phyloP scores from a whole-genome alignment of 805 yeast genomes.

The Sugiyamaella floridensis region DNA sequence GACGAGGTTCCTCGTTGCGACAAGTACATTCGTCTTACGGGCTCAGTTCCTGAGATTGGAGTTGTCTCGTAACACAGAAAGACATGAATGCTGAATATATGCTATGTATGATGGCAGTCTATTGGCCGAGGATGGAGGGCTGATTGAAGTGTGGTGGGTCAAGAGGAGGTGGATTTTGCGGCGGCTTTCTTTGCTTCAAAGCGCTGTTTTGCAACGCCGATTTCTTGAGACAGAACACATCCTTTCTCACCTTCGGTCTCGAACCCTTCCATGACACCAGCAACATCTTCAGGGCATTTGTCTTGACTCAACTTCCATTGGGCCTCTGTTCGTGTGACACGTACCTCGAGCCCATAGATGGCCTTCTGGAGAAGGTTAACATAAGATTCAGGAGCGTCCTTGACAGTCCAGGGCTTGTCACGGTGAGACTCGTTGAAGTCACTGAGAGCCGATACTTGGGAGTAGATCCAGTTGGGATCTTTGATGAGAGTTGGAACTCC shows the following conservation, averaged over 20 bases:
- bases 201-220: not conserved
- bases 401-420: slow-evolving; percentile 44
- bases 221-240: slow-evolving; percentile 6
- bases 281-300: slow-evolving; percentile 36
- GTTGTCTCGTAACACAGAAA: not conserved
- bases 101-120: too few relatives aligned
- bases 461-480: slow-evolving; percentile 42
- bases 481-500: slow-evolving; percentile 42
- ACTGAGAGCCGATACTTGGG: slow-evolving; percentile 40
- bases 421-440: slow-evolving; percentile 40
- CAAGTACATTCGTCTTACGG: slow-evolving; percentile 34
- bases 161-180: not conserved
- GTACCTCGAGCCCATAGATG: slow-evolving; percentile 52
- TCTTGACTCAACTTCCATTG: slow-evolving; percentile 57
- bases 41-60: slow-evolving; percentile 2
- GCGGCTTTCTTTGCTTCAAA: not conserved
- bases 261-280: slow-evolving; percentile 45
- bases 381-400: slow-evolving; percentile 50
- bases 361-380: slow-evolving; percentile 39
- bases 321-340: slow-evolving; percentile 40
- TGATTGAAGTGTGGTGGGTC: too few relatives aligned
- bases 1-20: slow-evolving; percentile 75
- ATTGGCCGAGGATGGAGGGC: too few relatives aligned
- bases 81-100: too few relatives aligned
- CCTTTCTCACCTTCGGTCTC: slow-evolving; percentile 12